A percentile compares a stretch with the other conserved stretches of the same genome.
Conservation (phyloP, 306 rosid species). For the Pyrus betulifolia region DNA sequence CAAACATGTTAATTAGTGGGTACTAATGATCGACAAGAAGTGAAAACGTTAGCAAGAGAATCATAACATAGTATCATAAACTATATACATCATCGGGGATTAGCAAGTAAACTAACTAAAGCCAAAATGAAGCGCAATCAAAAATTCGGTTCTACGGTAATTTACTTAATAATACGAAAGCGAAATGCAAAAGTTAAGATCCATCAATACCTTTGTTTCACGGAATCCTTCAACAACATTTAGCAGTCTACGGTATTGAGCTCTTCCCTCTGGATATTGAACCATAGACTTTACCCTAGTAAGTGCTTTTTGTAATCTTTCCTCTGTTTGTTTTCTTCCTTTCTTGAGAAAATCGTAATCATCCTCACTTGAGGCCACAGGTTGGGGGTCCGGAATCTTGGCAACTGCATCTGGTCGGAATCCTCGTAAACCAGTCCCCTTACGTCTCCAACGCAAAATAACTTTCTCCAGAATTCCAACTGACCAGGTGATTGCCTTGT, state of each 20-base stretch:
- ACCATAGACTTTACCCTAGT: conserved; percentile 91
- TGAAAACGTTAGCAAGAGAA: not conserved
- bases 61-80: not conserved
- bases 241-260: conserved; percentile 79
- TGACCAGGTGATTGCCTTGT: conserved; percentile 66
- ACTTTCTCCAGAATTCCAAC: conserved; percentile 83
- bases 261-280: conserved; percentile 90
- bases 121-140: not conserved
- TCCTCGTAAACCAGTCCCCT: conserved; percentile 84
- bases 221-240: conserved; percentile 72
- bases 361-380: conserved; percentile 41
- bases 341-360: conserved; percentile 81
- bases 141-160: not conserved
- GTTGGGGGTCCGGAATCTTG: conserved; percentile 33
- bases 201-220: conserved; percentile 58
- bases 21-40: not conserved
- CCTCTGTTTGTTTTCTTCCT: conserved; percentile 82
- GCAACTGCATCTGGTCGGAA: conserved; percentile 46
- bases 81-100: not conserved
- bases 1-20: not conserved
- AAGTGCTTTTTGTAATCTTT: conserved; percentile 79
- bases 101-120: not conserved
- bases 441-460: conserved; percentile 91
- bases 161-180: not conserved
- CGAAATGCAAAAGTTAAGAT: not conserved